Conservation (phyloP, 495 filamentous ascomycete species). For the Beverwykella pulmonaria region DNA sequence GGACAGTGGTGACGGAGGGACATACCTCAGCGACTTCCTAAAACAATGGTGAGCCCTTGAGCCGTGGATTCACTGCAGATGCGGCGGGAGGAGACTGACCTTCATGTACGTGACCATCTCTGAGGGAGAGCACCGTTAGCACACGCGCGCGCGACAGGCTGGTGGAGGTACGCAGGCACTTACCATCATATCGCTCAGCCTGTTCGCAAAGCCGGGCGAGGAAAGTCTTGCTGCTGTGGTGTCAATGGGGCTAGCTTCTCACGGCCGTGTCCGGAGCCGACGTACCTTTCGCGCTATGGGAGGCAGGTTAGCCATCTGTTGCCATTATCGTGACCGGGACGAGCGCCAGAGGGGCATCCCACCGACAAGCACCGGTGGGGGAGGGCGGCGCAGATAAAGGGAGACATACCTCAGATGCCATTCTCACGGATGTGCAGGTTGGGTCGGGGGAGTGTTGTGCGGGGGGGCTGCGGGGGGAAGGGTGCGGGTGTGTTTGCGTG, state of each 20-base stretch:
- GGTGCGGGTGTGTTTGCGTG: conserved; percentile 8
- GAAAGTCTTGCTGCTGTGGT: conserved; percentile 88
- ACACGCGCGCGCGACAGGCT: conserved; percentile 15
- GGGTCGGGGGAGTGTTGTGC: conserved; percentile 10
- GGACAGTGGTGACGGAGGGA: conserved; percentile 10
- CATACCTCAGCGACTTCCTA: conserved; percentile 96
- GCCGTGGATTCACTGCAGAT: not conserved
- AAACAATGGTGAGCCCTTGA: conserved; percentile 34
- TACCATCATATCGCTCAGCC: conserved; percentile 99
- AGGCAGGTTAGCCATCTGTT: conserved; percentile 34
- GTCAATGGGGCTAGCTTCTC: conserved; percentile 27
- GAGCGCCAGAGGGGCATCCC: conserved; percentile 29
- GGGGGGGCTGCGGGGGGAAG: too few relatives aligned
- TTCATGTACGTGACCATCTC: conserved; percentile 99
- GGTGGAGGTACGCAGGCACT: conserved; percentile 43
- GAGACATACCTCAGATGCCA: conserved; percentile 45
- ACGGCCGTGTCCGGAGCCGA: not conserved
- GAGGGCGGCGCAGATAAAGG: conserved; percentile 24
- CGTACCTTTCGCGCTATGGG: conserved; percentile 37
- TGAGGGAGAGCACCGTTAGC: conserved; percentile 49
- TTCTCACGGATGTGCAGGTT: conserved; percentile 22
- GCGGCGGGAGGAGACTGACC: conserved; percentile 51
- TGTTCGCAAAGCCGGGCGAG: conserved; percentile 99
- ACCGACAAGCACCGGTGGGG: conserved; percentile 8
- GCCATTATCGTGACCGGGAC: conserved; percentile 24